Base-by-base conservation (phyloP, 371 early-diverging fungal genomes). In the Rhizopus microsporus region DNA sequence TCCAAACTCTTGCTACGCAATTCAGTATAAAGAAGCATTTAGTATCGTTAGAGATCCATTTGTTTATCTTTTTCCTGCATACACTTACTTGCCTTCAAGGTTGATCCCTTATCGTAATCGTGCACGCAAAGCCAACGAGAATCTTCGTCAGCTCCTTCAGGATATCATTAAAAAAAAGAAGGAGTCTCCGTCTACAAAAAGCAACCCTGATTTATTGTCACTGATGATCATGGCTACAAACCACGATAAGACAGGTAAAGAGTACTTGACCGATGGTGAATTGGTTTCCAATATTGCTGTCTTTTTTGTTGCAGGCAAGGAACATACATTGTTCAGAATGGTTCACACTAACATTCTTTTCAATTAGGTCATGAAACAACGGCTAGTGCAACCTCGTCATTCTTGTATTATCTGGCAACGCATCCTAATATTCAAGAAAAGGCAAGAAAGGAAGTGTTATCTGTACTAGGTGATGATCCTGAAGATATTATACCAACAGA, bases 371-470 rank as follows among this genome's bases (percentile, higher is more conserved):
- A 80, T 43, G 78, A 84, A 30, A 84, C 82, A 1, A 79, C 81
- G 1, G 71, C 82, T 8, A 78, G 75, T 45, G 70, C 80, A 5
- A 44, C 77, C 12, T 63, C 75, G 16, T 68, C 62, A 17, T 65
- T 64, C 15, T 10, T 81, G 38, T 74, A 75, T 56, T 63, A 68
- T 29, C 56, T 83, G 31, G 76, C 73, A 4, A 60, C 45, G 3
- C 12, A 74, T 59, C 68, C 67, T 5, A 54, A 79, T 8, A 63
- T 77, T 46, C 83, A 87, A 67, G 63, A 70, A 7, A 65, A 64
- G 35, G 79, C 84, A 13, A 67, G 81, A 15, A 59, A 71, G 40
- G 82, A 83, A 54, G 83, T 83, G 1, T 63, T 84, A 43, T 33
- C 32, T 5, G 60, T 84, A 13, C 32, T 88, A 37, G 86, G 84